Conservation (phyloP, 768 basidiomycete genomes). For the Lactarius hatsudake region DNA sequence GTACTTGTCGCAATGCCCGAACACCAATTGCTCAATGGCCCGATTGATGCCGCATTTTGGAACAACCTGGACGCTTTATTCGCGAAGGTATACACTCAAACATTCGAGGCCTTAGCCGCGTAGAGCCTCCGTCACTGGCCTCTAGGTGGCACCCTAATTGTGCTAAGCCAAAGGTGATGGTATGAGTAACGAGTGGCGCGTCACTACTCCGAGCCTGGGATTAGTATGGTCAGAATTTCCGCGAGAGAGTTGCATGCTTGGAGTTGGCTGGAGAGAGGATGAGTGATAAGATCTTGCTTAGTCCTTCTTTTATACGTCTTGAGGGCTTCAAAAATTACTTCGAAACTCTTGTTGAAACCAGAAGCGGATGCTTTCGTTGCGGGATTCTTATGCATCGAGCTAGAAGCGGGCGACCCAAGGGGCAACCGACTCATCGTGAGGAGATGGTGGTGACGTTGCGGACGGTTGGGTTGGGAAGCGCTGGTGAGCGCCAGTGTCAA, state of each 20-base stretch:
- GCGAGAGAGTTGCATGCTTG: background rate
- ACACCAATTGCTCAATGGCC: background rate
- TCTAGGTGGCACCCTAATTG: no score
- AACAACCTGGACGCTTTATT: background rate
- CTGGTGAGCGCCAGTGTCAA: no score
- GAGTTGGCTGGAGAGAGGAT: background rate
- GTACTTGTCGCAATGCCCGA: background rate
- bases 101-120: background rate
- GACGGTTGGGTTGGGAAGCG: no score
- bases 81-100: background rate
- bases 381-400: background rate
- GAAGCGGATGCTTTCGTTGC: background rate
- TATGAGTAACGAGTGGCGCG: no score
- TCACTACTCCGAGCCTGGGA: background rate
- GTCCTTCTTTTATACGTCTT: background rate
- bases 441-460: background rate
- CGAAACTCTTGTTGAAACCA: background rate
- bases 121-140: background rate
- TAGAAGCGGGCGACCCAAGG: background rate
- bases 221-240: background rate
- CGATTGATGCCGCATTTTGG: background rate
- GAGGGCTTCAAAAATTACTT: background rate
- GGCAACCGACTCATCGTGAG: no score
- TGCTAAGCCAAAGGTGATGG: no score
- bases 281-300: background rate